phyloP scores from a whole-genome alignment of 2,329 filamentous ascomycete genomes.

The Alternaria incomplexa region DNA sequence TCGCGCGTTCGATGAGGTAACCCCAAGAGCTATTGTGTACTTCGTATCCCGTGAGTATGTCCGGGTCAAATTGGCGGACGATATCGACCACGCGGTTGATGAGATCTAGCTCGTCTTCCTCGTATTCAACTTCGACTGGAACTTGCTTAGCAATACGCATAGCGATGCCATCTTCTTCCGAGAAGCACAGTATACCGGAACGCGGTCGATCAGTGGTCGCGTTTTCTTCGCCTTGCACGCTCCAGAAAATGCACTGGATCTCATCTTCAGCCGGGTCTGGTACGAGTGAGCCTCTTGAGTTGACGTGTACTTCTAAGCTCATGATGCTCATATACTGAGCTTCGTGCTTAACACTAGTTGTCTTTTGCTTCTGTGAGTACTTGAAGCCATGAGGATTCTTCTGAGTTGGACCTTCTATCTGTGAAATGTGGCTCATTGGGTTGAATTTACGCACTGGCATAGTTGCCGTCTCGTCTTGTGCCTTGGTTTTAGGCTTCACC shows the following conservation, averaged over 20 bases:
- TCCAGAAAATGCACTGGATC: conserved; percentile 89
- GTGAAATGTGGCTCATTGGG: conserved; percentile 63
- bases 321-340: conserved; percentile 95
- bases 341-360: conserved; percentile 80
- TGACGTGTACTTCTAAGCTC: conserved; percentile 92
- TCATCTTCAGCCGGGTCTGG: conserved; percentile 93
- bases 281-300: conserved; percentile 78
- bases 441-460: conserved; percentile 21
- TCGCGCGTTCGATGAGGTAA: conserved; percentile 88
- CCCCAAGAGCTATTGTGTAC: conserved; percentile 95
- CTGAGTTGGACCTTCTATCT: conserved; percentile 89
- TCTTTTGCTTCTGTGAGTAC: conserved; percentile 77
- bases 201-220: conserved; percentile 61
- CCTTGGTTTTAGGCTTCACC: conserved; percentile 2
- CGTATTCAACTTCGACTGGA: conserved; percentile 70
- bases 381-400: conserved; percentile 83
- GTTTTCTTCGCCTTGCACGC: conserved; percentile 76
- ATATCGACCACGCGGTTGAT: conserved; percentile 86
- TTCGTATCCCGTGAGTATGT: conserved; percentile 93
- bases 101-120: conserved; percentile 81
- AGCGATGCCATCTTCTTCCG: conserved; percentile 64
- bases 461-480: conserved; percentile 9
- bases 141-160: conserved; percentile 68
- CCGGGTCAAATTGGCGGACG: conserved; percentile 83
- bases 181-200: conserved; percentile 76